Evolutionary conservation across 768 basidiomycete genomes (phyloP).

Genomic region (Mycena belliarum): DNA sequence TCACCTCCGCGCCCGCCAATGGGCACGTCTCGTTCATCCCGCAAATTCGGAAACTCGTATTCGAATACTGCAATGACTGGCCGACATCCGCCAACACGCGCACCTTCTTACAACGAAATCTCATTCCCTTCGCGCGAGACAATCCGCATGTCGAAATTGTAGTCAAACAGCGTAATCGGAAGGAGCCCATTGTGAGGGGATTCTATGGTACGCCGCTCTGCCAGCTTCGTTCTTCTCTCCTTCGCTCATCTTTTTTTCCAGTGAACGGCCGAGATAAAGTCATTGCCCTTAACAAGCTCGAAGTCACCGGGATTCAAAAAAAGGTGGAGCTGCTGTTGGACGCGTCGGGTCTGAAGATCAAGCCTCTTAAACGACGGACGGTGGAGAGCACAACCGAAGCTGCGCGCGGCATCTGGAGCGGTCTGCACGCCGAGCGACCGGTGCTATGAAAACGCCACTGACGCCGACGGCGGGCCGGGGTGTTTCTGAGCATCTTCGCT

Average conservation of each 20-base stretch:
- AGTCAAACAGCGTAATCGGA: conserved; percentile 54
- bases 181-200: conserved; percentile 73
- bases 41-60: conserved; percentile 80
- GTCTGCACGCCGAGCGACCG: conserved; percentile 77
- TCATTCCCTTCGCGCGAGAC: conserved; percentile 62
- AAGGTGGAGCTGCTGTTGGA: conserved; percentile 86
- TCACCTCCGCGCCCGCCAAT: conserved; percentile 66
- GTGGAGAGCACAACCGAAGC: conserved; percentile 82
- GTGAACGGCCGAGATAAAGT: conserved; percentile 90
- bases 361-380: conserved; percentile 70
- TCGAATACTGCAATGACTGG: conserved; percentile 87
- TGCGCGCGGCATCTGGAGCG: conserved; percentile 88
- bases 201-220: conserved; percentile 66
- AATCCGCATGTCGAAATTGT: conserved; percentile 76
- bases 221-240: conserved; percentile 14
- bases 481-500: conserved; percentile 20
- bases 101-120: conserved; percentile 62
- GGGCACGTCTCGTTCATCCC: conserved; percentile 76
- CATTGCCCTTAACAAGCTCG: conserved; percentile 73
- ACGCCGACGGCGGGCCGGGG: conserved; percentile 18
- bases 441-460: conserved; percentile 34
- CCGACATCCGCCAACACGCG: conserved; percentile 74
- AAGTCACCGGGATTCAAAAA: conserved; percentile 70
- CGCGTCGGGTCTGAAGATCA: conserved; percentile 85
- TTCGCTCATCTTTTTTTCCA: conserved; percentile 34